A percentile compares a stretch with the other conserved stretches of the same genome.
These are phyloP conservation scores for Punctularia strigosozonata DNA, from an alignment of 768 basidiomycete species.

Conservation along the genomic window DNA sequence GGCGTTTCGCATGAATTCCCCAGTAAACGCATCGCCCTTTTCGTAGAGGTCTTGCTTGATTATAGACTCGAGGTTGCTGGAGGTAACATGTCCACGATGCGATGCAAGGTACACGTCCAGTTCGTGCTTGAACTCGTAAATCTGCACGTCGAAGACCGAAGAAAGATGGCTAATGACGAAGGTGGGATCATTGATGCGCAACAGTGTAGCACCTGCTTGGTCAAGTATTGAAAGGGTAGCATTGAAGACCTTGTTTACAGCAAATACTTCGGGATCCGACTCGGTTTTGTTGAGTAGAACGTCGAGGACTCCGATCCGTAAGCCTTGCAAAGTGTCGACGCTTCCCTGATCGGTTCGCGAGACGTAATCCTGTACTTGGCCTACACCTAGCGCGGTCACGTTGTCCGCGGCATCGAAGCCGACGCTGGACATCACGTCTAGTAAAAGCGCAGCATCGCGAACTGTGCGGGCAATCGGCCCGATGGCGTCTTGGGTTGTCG, in stretches of 20 bases:
- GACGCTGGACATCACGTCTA: not conserved
- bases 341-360: not conserved
- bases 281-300: not conserved
- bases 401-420: not conserved
- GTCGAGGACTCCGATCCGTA: not conserved
- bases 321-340: not conserved
- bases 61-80: not conserved
- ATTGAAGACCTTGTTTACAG: constrained; percentile 1
- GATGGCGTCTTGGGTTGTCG: not conserved
- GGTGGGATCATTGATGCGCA: not conserved
- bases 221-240: not conserved
- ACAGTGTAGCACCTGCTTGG: not conserved
- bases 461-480: not conserved
- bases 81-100: too few species aligned
- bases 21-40: not conserved
- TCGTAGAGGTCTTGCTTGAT: not conserved
- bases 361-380: not conserved
- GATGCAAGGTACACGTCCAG: not conserved
- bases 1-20: not conserved
- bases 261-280: not conserved
- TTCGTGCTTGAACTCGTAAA: not conserved
- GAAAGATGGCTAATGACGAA: not conserved
- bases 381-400: not conserved
- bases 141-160: not conserved
- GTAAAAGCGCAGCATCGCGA: not conserved